A percentile compares a stretch with the other conserved stretches of the same genome.
These are phyloP conservation scores for Gynochthodes officinalis DNA, from an alignment of 257 asterid genomes.

Conservation along the genomic window DNA sequence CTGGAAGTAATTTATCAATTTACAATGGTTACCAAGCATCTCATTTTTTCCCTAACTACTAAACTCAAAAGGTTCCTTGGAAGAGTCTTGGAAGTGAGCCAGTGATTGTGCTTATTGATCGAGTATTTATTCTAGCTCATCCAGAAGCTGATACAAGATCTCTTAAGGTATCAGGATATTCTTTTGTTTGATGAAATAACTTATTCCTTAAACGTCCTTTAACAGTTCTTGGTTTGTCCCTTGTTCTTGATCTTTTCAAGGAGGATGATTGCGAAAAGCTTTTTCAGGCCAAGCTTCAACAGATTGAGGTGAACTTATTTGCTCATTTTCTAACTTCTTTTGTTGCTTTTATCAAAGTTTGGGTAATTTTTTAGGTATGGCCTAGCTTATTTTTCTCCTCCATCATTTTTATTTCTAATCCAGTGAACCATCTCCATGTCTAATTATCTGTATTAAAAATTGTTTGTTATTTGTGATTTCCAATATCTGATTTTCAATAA, in stretches of 20 bases:
- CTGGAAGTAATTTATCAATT: too few relatives aligned
- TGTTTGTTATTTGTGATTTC: background rate
- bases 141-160: slow-evolving; percentile 72
- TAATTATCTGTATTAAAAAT: background rate
- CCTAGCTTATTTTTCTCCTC: too few relatives aligned
- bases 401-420: too few relatives aligned
- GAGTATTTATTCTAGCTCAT: slow-evolving; percentile 87
- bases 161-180: slow-evolving; percentile 56
- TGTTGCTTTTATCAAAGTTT: background rate
- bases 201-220: slow-evolving; percentile 4
- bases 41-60: background rate
- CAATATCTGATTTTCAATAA: background rate
- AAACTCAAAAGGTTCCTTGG: slow-evolving; percentile 82
- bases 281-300: slow-evolving; percentile 92
- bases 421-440: background rate
- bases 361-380: background rate
- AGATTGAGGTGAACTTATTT: slow-evolving; percentile 74
- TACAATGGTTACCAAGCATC: background rate
- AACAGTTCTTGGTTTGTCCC: background rate
- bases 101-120: slow-evolving; percentile 93
- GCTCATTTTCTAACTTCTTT: slow-evolving; percentile 1
- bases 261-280: slow-evolving; percentile 88
- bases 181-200: slow-evolving; percentile 15
- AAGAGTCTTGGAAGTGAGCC: slow-evolving; percentile 99
- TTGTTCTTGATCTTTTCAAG: slow-evolving; percentile 38